Base-by-base conservation (phyloP, 768 basidiomycete genomes). In the Leccinum fibrillosum region DNA sequence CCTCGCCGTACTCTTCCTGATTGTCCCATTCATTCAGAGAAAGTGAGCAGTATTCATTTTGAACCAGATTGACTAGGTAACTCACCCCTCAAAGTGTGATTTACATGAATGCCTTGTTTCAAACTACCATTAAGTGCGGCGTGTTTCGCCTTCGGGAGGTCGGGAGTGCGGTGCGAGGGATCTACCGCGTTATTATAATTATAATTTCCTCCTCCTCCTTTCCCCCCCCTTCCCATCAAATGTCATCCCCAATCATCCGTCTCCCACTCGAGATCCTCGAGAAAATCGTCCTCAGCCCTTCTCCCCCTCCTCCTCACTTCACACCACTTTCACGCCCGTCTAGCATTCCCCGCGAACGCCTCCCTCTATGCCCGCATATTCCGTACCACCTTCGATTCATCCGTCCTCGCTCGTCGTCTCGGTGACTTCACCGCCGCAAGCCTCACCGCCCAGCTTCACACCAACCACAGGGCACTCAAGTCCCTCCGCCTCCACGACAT, bases 21-120 rank as follows among this genome's bases (percentile, higher is more conserved):
- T 78, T 4, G 74, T 86, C 7, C 90, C 90, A 15, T 82, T 76
- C 59, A 75, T 90, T 57, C 90, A 92, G 73, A 77, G 80, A 39
- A 83, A 89, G 89, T 88, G 64, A 73, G 89, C 64, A 52, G 26
- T 26, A 26, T 26, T 1, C 1, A 26, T 26, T 1, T 26, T 26
- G 8, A 26, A 76, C 45, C 35, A 53, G 39, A 49, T 56, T 35
- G 44, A 56, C 57, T 17, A 50, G 54, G 60, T 54, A n/a, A 28
- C 64, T 71, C 21, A 73, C 55, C 7, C 37, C 53, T 35, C 54
- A 68, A 84, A 72, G 85, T 47, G 57, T 77, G 8, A 53, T 86
- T 44, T 96, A 87, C 70, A 73, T 92, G 61, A 86, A 97, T 66
- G 78, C 79, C 13, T 49, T 93, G 49, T 25, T 25, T 25, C 23